A percentile compares a stretch with the other conserved stretches of the same genome.
Conservation (phyloP, 768 basidiomycete genomes). For the Strobilomyces confusus region DNA sequence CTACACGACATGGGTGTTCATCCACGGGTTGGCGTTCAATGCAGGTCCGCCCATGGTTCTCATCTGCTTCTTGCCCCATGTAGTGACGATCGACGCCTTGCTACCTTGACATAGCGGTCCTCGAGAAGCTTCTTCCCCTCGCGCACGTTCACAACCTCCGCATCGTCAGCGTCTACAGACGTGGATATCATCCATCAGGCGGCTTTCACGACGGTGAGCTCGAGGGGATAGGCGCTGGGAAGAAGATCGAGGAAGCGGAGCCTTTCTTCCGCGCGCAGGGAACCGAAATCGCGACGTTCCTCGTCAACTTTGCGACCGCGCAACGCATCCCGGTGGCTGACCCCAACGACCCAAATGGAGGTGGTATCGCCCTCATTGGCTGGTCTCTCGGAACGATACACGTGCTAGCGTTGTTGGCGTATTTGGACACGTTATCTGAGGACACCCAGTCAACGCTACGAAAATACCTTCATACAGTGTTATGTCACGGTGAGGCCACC, state of each 20-base stretch:
- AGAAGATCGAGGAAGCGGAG: constrained; percentile 15
- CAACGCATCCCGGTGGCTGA: constrained; percentile 14
- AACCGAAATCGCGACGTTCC: constrained; percentile 16
- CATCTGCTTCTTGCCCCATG: background rate
- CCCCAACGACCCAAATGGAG: background rate
- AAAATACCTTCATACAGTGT: constrained; percentile 19
- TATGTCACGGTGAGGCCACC: constrained; percentile 14
- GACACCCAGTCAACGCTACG: constrained; percentile 5
- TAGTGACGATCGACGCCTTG: too few species aligned
- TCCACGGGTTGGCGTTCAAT: constrained; percentile 21
- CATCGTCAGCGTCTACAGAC: constrained; percentile 24
- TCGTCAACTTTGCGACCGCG: constrained; percentile 12
- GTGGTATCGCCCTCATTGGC: constrained; percentile 17
- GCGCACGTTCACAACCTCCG: constrained; percentile 20
- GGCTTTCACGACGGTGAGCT: constrained; percentile 15
- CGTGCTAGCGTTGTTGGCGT: constrained; percentile 9
- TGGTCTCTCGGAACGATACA: constrained; percentile 21
- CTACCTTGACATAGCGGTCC: background rate
- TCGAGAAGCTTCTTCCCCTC: constrained; percentile 23
- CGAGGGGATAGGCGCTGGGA: constrained; percentile 5
- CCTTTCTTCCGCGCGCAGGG: constrained; percentile 15
- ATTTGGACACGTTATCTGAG: constrained; percentile 8
- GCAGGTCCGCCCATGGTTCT: constrained; percentile 9
- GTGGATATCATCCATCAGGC: constrained; percentile 28
- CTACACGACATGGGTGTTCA: constrained; percentile 22